These are phyloP conservation scores for Phytophthora fragariae DNA, from an alignment of 352 stramenopile genomes.

Conservation along the genomic window DNA sequence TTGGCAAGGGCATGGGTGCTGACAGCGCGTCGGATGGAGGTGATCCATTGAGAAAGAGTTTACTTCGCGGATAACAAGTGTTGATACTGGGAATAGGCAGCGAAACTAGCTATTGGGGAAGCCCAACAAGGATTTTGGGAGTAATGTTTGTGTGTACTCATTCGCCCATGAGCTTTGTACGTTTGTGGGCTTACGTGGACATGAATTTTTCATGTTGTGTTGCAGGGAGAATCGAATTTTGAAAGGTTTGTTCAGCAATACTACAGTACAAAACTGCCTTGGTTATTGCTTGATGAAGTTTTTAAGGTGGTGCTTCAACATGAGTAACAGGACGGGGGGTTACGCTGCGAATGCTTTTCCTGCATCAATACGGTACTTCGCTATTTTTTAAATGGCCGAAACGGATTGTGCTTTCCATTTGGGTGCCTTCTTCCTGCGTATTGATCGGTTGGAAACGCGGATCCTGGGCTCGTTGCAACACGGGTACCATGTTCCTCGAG, in stretches of 20 bases:
- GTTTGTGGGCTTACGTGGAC: no score
- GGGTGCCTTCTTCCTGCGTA: not conserved
- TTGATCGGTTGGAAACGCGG: not conserved
- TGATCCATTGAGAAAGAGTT: conserved; percentile 54
- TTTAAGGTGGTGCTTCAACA: not conserved
- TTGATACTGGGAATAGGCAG: not conserved
- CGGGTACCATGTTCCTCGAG: conserved; percentile 36
- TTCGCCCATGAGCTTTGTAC: no score
- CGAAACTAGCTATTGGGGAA: not conserved
- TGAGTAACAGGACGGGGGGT: not conserved
- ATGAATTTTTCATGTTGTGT: no score
- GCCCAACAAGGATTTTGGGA: not conserved
- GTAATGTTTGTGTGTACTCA: no score
- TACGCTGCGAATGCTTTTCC: not conserved
- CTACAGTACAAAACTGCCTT: no score
- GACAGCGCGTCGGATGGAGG: conserved; percentile 28
- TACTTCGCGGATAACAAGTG: conserved; percentile 48
- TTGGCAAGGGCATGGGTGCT: conserved; percentile 48
- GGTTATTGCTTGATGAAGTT: no score
- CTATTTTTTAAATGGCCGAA: not conserved
- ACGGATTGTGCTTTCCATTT: not conserved
- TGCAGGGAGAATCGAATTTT: no score
- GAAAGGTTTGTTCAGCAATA: no score
- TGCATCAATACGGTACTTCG: no score
- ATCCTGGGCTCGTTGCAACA: not conserved